Evolutionary conservation across 139 green algal genomes (phyloP).

Genomic region (Haematococcus lacustris): DNA sequence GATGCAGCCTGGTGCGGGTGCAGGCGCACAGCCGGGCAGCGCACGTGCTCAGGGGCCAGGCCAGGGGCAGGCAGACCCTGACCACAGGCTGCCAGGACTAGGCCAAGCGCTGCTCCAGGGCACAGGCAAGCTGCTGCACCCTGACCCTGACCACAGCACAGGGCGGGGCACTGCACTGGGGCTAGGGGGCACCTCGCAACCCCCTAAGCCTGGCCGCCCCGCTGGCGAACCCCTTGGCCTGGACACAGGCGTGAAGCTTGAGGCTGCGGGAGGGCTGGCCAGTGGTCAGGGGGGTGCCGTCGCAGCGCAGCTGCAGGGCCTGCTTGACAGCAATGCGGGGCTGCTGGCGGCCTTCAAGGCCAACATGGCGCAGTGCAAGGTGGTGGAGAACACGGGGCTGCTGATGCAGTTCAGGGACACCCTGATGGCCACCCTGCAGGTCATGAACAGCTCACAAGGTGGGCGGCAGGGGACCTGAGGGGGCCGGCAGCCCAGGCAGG

Average conservation of each 20-base stretch:
- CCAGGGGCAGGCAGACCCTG: too few relatives aligned
- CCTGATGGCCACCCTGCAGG: conserved; percentile 63
- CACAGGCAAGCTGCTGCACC: neutral
- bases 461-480: neutral
- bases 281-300: neutral
- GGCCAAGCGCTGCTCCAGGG: neutral
- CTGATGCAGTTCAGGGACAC: conserved; percentile 76
- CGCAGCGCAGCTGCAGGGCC: neutral
- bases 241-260: too few relatives aligned
- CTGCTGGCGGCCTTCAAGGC: conserved; percentile 57
- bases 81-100: neutral
- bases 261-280: neutral
- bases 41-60: neutral
- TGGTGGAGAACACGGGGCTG: conserved; percentile 80
- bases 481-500: conserved; percentile 58
- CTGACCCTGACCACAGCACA: neutral
- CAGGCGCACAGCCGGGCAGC: too few relatives aligned
- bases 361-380: conserved; percentile 50
- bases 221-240: too few relatives aligned
- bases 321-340: conserved; percentile 39
- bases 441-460: conserved; percentile 53
- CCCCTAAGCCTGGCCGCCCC: too few relatives aligned
- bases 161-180: neutral
- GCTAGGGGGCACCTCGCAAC: neutral
- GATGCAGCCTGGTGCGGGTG: neutral